phyloP scores from a whole-genome alignment of 495 filamentous ascomycete species.

The Aspergillus leporis region DNA sequence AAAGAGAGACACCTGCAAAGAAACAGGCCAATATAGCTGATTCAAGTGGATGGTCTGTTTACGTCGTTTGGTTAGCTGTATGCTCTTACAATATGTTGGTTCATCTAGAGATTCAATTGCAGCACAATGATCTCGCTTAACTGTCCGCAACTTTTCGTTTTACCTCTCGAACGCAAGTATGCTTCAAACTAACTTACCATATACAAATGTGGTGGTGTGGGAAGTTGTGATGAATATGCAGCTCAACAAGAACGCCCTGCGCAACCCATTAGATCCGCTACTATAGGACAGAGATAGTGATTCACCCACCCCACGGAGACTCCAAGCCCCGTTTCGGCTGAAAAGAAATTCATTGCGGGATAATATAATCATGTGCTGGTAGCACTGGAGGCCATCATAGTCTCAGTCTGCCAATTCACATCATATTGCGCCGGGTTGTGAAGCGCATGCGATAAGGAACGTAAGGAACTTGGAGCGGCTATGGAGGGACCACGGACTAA shows the following conservation, averaged over 20 bases:
- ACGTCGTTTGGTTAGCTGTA: not conserved
- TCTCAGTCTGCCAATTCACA: slow-evolving; percentile 7
- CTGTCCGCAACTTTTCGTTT: too few relatives aligned
- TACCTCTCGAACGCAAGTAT: not conserved
- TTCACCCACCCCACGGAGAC: slow-evolving; percentile 40
- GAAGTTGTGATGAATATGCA: slow-evolving; percentile 37
- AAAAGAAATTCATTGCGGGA: slow-evolving; percentile 33
- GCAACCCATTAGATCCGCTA: slow-evolving; percentile 6
- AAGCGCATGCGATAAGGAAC: slow-evolving; percentile 3
- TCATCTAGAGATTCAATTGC: not conserved
- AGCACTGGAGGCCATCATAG: slow-evolving; percentile 18
- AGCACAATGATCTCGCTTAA: not conserved
- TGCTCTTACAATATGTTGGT: not conserved
- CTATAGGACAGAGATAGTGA: slow-evolving; percentile 1
- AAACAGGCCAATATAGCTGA: slow-evolving; percentile 40
- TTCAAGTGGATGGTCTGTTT: slow-evolving; percentile 43
- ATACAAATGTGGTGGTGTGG: slow-evolving; percentile 42
- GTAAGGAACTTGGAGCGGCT: not conserved
- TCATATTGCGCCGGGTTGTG: slow-evolving; percentile 10
- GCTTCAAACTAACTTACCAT: slow-evolving; percentile 33
- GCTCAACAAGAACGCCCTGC: slow-evolving; percentile 38
- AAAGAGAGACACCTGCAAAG: slow-evolving; percentile 32
- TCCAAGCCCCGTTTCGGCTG: slow-evolving; percentile 37
- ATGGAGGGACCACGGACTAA: not conserved
- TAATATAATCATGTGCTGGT: slow-evolving; percentile 10